Conservation (phyloP, 805 yeast species). For the Teunomyces barrocoloradensis region DNA sequence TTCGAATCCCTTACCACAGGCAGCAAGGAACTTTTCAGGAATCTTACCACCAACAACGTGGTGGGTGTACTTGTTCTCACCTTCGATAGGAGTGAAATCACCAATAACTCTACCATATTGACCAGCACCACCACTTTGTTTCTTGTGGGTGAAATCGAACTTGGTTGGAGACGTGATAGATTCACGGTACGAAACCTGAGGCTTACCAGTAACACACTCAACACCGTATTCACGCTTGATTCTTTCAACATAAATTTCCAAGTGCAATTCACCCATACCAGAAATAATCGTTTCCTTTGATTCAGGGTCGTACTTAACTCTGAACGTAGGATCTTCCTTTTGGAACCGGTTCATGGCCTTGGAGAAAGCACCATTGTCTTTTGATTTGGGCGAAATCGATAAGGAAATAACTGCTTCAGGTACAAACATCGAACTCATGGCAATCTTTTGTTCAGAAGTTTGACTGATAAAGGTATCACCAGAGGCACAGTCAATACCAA, state of each 20-base stretch:
- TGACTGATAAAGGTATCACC: slow-evolving; percentile 98
- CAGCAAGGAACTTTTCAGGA: slow-evolving; percentile 89
- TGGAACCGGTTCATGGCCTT: slow-evolving; percentile 97
- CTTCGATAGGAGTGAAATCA: slow-evolving; percentile 60
- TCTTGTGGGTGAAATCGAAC: slow-evolving; percentile 94
- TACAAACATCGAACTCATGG: slow-evolving; percentile 98
- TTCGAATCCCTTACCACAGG: slow-evolving; percentile 93
- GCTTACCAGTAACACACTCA: slow-evolving; percentile 93
- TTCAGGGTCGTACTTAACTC: slow-evolving; percentile 86
- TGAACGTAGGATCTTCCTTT: slow-evolving; percentile 97
- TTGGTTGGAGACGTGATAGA: slow-evolving; percentile 69
- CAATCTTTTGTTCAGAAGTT: slow-evolving; percentile 53
- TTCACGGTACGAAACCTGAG: slow-evolving; percentile 98
- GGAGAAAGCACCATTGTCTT: slow-evolving; percentile 84
- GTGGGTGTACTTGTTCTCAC: slow-evolving; percentile 74
- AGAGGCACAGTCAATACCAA: slow-evolving; percentile 98
- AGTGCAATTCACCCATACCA: slow-evolving; percentile 98
- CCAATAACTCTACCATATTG: slow-evolving; percentile 98
- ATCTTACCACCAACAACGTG: slow-evolving; percentile 96
- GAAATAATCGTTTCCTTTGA: slow-evolving; percentile 92
- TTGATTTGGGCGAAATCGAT: slow-evolving; percentile 82
- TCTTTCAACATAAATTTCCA: slow-evolving; percentile 97
- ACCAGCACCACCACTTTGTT: slow-evolving; percentile 99
- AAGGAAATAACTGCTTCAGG: slow-evolving; percentile 98
- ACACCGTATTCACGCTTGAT: slow-evolving; percentile 97